A percentile compares a stretch with the other conserved stretches of the same genome.
Conservation (phyloP, 495 filamentous ascomycete genomes). For the Aspergillus ellipticus region DNA sequence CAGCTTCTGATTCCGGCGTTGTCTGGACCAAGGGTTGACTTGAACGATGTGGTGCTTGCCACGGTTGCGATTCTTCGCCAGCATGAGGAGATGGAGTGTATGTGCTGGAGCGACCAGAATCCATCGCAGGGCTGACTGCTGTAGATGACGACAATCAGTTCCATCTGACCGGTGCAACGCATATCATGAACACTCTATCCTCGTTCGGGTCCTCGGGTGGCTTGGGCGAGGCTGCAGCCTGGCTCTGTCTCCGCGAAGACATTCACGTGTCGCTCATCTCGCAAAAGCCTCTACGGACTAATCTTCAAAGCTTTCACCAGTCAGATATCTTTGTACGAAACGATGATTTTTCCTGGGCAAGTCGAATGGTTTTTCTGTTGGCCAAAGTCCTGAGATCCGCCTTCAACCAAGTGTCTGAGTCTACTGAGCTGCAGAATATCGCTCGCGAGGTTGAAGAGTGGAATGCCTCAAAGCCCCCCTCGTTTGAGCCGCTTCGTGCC, state of each 20-base stretch:
- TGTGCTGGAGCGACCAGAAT: not conserved
- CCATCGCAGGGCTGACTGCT: not conserved
- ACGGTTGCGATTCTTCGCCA: slow-evolving; percentile 29
- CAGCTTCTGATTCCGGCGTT: slow-evolving; percentile 24
- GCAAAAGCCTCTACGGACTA: slow-evolving; percentile 23
- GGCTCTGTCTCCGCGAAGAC: slow-evolving; percentile 30
- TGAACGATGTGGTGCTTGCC: slow-evolving; percentile 27
- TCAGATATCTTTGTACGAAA: slow-evolving; percentile 25
- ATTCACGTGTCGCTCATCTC: slow-evolving; percentile 27
- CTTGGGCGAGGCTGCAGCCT: slow-evolving; percentile 29
- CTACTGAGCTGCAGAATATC: not conserved
- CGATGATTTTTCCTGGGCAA: slow-evolving; percentile 30
- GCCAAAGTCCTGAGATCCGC: slow-evolving; percentile 23
- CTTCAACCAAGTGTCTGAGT: slow-evolving; percentile 11
- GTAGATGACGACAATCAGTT: slow-evolving; percentile 32
- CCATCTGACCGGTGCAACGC: slow-evolving; percentile 27
- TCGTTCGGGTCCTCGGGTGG: slow-evolving; percentile 27
- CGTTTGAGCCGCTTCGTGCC: slow-evolving; percentile 22
- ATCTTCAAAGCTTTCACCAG: slow-evolving; percentile 21
- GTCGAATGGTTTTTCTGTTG: slow-evolving; percentile 27
- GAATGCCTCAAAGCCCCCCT: slow-evolving; percentile 23
- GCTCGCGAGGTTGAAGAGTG: slow-evolving; percentile 21
- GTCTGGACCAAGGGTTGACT: slow-evolving; percentile 18
- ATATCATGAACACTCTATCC: slow-evolving; percentile 28
- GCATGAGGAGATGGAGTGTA: slow-evolving; percentile 33